These are phyloP conservation scores for Sergeia podlipaevii DNA, from an alignment of 208 protist genomes.

Conservation along the genomic window DNA sequence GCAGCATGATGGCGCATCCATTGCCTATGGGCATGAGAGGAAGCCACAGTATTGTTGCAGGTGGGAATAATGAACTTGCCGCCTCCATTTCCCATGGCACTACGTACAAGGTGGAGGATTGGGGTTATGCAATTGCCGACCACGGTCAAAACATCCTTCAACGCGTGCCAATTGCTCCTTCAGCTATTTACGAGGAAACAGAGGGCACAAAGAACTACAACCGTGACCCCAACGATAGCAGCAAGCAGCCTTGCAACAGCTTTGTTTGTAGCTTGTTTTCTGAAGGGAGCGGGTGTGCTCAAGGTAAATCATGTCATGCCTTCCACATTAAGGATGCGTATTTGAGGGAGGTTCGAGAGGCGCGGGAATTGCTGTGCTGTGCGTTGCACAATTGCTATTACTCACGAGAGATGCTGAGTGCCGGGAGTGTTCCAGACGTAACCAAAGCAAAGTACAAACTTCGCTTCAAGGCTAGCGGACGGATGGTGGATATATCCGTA, in stretches of 20 bases:
- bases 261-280: conserved; percentile 34
- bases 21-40: too few species aligned
- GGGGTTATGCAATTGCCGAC: conserved; percentile 53
- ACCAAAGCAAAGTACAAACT: conserved; percentile 23
- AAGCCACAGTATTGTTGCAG: too few species aligned
- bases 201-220: conserved; percentile 36
- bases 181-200: conserved; percentile 34
- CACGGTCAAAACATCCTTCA: conserved; percentile 34
- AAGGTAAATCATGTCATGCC: conserved; percentile 22
- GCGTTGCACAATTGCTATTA: conserved; percentile 58
- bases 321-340: conserved; percentile 42
- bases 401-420: conserved; percentile 41
- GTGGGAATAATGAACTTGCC: too few species aligned
- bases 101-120: conserved; percentile 23
- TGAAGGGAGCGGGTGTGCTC: conserved; percentile 22
- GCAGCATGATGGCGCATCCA: too few species aligned
- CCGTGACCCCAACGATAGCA: conserved; percentile 42
- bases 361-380: conserved; percentile 36
- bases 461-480: conserved; percentile 24
- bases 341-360: conserved; percentile 26
- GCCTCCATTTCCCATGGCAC: too few species aligned
- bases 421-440: conserved; percentile 30
- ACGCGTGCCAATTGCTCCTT: conserved; percentile 43
- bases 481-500: conserved; percentile 28
- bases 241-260: conserved; percentile 43